Evolutionary conservation across 2,329 filamentous ascomycete genomes (phyloP).

Genomic region (Fusarium sublunatum): DNA sequence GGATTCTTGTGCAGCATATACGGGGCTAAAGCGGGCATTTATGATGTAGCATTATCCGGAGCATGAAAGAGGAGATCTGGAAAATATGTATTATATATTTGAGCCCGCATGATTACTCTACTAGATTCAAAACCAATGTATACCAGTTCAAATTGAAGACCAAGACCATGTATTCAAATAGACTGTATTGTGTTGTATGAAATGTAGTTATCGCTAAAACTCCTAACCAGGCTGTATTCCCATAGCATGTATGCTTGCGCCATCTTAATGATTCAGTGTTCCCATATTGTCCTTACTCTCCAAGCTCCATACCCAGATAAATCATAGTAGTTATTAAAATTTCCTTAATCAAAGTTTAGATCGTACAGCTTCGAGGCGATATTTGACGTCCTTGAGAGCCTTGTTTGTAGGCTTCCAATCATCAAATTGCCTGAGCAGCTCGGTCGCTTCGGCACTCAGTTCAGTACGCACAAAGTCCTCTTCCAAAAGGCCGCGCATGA

Average conservation of each 20-base stretch:
- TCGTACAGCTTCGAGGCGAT: constrained; percentile 88
- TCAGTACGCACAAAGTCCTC: constrained; percentile 90
- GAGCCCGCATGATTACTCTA: constrained; percentile 32
- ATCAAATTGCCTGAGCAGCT: constrained; percentile 88
- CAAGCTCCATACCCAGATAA: neutral
- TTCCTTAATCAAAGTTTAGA: constrained; percentile 73
- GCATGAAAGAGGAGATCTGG: constrained; percentile 13
- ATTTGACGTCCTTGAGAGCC: constrained; percentile 94
- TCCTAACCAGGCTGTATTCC: constrained; percentile 19
- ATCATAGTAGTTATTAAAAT: neutral
- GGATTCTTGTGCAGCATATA: constrained; percentile 37
- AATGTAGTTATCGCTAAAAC: constrained; percentile 20
- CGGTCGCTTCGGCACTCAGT: constrained; percentile 78
- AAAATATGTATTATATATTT: constrained; percentile 35
- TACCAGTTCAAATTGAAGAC: constrained; percentile 8
- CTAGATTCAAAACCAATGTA: constrained; percentile 36
- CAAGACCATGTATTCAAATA: neutral
- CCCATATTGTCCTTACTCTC: neutral
- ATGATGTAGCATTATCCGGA: constrained; percentile 30
- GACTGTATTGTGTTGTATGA: constrained; percentile 18
- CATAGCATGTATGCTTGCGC: constrained; percentile 22
- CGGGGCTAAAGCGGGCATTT: constrained; percentile 18
- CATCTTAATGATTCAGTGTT: constrained; percentile 9
- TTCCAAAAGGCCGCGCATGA: constrained; percentile 91
- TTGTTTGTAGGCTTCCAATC: constrained; percentile 93